Evolutionary conservation across 805 yeast species (phyloP), one percentile per base, ranked within the genome.

Genomic region (Metschnikowia orientalis): DNA sequence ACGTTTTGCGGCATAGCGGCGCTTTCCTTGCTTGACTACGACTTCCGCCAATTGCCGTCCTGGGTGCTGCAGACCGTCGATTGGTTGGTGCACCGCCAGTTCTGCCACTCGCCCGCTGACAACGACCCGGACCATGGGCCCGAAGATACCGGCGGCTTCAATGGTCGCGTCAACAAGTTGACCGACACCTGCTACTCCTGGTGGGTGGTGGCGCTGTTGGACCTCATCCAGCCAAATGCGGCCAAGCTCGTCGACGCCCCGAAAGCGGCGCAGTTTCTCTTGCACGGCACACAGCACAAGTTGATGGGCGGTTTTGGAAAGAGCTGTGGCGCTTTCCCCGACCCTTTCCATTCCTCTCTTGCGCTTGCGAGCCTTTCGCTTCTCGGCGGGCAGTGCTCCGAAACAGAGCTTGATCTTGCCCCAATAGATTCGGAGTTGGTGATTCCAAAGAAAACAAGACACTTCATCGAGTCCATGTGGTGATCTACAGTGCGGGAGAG

Each of bases 101-200:
- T 78, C 9, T 41, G 48, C 7, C 52, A 42, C 30, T 59, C 61
- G 21, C 41, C 43, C 6, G 22, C 21, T 1, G 67, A 59, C 5
- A 63, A 53, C 14, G 57, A 67, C 35, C 68, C 61, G 18, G 54
- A 43, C 34, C 58, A 53, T 32, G 79, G 75, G 44, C 42, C 31
- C 0, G 58, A 53, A 2, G 90, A 81, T 49, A 58, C 59, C 32
- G 96, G 96, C 2, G 90, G 90, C 0, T 78, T 84, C 52, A 85
- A 87, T 54, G 97, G 97, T 1, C 66, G 97, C 28, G 77, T 75
- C n/a, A 86, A 86, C 54, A 88, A 88, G 54, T 71, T 68, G 37
- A 82, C 82, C 3, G 97, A 88, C 56, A 81, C 95, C 0, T 88
- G 97, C 60, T 88, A 88, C 51, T 73, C 81, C 5, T 88, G 87